Base-by-base conservation (phyloP, 2,329 filamentous ascomycete species). In the Exophiala sideris region DNA sequence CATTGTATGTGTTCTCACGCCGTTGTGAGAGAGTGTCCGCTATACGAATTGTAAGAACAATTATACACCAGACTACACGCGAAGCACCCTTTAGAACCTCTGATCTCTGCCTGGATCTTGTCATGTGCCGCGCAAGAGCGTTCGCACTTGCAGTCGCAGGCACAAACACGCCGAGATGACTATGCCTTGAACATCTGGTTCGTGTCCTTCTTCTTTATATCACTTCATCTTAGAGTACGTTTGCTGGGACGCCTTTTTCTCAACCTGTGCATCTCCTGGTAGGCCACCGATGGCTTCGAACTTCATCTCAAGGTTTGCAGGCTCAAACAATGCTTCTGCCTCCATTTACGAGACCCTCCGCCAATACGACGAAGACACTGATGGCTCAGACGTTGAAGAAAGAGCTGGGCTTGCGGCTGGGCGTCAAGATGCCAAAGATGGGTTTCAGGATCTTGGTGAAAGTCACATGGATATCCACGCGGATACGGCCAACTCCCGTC, bases 201-300 rank as follows among this genome's bases (percentile, higher is more conserved):
- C 10, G 18, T 24, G 35, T 48, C 16, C 16, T 21, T 10, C 38
- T 41, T 35, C 39, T 36, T 40, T 49, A 11, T 36, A 29, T n/a
- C 24, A 20, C 32, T 29, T 33, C 44, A 6, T 11, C 32, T 35
- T 36, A 32, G 38, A 35, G 34, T 16, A 10, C 16, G 14, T 42
- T 14, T 36, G 47, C 36, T 14, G 16, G 12, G 29, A 36, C 5
- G 14, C 45, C 45, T 6, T 34, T 29, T 34, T 8, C 16, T 8
- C 40, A 38, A 5, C 18, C 35, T 11, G 10, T 40, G 12, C 40
- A 5, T 5, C 40, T 16, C 34, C 16, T 38, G 24, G 35, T 46
- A 34, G 14, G 12, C 32, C 54, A 59, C 76, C 75, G 70, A 78
- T 80, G 76, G 73, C 78, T 49, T 80, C 79, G 58, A 77, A 79